These are phyloP conservation scores for Linum trigynum DNA, from an alignment of 345 rosid genomes.

Conservation along the genomic window DNA sequence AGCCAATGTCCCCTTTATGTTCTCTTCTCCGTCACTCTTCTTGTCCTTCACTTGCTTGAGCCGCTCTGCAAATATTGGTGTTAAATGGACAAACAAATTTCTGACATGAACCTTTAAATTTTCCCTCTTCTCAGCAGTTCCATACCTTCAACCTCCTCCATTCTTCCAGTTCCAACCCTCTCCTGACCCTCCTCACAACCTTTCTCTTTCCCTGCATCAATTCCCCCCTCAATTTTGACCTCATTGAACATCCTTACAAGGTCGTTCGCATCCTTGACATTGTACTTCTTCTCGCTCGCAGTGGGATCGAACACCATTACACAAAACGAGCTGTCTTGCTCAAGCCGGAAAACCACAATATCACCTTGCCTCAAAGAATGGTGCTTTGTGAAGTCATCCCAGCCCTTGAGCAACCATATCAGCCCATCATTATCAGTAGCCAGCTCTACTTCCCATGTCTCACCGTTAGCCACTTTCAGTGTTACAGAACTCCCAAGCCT, in stretches of 20 bases:
- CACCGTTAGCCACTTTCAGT: conserved; percentile 20
- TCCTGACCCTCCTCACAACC: not conserved
- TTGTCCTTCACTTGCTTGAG: not conserved
- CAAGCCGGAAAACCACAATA: conserved; percentile 20
- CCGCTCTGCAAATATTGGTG: not conserved
- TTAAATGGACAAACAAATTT: not conserved
- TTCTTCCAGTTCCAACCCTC: no score
- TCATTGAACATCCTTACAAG: not conserved
- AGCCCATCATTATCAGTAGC: conserved; percentile 6
- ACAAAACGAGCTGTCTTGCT: conserved; percentile 14
- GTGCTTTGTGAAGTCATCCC: conserved; percentile 21
- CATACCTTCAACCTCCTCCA: no score
- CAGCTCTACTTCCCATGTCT: conserved; percentile 23
- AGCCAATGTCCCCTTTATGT: not conserved
- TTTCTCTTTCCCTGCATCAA: not conserved
- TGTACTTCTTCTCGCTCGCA: not conserved
- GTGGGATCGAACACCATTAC: conserved; percentile 1
- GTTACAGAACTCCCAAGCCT: conserved; percentile 1
- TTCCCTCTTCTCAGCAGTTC: no score
- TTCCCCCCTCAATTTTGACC: not conserved
- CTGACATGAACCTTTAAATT: no score
- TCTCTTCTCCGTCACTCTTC: not conserved
- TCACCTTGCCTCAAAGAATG: conserved; percentile 14
- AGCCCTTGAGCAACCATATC: conserved; percentile 18
- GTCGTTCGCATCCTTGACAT: not conserved